These are phyloP conservation scores for Colletotrichum spinosum DNA, from an alignment of 2,329 filamentous ascomycete species.

Conservation along the genomic window DNA sequence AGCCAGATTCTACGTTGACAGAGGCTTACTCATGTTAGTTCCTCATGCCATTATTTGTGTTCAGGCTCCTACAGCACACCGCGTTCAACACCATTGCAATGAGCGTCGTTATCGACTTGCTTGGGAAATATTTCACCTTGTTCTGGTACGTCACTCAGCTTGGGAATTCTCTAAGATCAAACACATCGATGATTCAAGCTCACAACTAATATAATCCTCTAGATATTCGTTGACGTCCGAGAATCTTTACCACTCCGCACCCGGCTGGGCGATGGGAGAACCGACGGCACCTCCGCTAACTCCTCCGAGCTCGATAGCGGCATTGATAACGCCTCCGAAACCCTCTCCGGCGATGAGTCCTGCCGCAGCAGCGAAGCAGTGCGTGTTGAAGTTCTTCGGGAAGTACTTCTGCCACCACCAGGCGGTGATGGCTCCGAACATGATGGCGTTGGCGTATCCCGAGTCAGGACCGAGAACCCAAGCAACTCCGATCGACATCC, in stretches of 20 bases:
- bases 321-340: conserved; percentile 71
- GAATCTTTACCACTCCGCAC: conserved; percentile 19
- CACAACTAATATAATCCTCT: too few species aligned
- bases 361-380: conserved; percentile 69
- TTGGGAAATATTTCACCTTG: too few species aligned
- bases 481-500: conserved; percentile 70
- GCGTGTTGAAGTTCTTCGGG: conserved; percentile 63
- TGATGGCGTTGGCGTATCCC: conserved; percentile 67
- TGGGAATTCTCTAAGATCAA: too few species aligned
- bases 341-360: conserved; percentile 73
- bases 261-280: conserved; percentile 34
- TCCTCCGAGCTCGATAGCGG: conserved; percentile 53
- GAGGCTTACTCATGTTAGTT: too few species aligned
- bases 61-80: too few species aligned
- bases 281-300: conserved; percentile 38
- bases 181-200: too few species aligned
- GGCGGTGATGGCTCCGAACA: conserved; percentile 65
- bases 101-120: too few species aligned
- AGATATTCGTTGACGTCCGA: too few species aligned
- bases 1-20: too few species aligned
- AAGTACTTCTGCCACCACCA: conserved; percentile 67
- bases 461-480: conserved; percentile 67
- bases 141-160: too few species aligned
- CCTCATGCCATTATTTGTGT: too few species aligned
- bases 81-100: too few species aligned